phyloP scores from a whole-genome alignment of 345 rosid genomes.

The Populus pruinosa region DNA sequence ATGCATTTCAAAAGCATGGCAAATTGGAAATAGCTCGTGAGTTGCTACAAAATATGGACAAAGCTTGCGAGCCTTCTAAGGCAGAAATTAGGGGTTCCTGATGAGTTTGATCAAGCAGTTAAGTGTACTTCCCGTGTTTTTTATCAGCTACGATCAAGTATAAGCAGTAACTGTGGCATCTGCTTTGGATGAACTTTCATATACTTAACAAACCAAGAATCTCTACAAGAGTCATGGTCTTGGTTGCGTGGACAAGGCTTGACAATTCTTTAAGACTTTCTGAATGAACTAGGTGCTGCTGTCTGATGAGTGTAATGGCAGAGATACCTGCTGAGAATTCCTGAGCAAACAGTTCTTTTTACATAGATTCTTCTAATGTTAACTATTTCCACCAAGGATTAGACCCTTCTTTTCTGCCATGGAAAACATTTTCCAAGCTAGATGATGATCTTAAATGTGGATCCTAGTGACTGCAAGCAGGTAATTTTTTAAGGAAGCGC shows the following conservation, averaged over 20 bases:
- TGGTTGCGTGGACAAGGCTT: not conserved
- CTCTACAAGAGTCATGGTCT: not conserved
- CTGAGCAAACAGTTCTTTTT: not conserved
- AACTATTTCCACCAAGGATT: no score
- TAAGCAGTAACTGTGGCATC: not conserved
- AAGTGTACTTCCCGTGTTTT: not conserved
- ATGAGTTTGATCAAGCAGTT: not conserved
- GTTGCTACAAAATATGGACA: conserved; percentile 17
- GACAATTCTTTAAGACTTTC: not conserved
- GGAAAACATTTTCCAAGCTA: no score
- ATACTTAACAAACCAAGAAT: not conserved
- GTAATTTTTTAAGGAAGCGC: no score
- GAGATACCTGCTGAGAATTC: not conserved
- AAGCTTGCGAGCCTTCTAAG: not conserved
- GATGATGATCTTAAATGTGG: no score
- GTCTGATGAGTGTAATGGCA: not conserved
- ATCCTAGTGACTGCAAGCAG: no score
- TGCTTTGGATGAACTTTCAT: not conserved
- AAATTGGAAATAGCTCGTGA: conserved; percentile 24
- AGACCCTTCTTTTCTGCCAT: no score
- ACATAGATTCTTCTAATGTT: no score
- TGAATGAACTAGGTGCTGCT: not conserved
- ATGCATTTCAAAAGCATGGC: conserved; percentile 25
- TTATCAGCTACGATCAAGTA: not conserved
- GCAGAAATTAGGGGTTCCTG: not conserved